Evolutionary conservation across 2,329 filamentous ascomycete species (phyloP), one percentile per base, ranked within the genome.

Genomic region (Fonsecaea monophora): DNA sequence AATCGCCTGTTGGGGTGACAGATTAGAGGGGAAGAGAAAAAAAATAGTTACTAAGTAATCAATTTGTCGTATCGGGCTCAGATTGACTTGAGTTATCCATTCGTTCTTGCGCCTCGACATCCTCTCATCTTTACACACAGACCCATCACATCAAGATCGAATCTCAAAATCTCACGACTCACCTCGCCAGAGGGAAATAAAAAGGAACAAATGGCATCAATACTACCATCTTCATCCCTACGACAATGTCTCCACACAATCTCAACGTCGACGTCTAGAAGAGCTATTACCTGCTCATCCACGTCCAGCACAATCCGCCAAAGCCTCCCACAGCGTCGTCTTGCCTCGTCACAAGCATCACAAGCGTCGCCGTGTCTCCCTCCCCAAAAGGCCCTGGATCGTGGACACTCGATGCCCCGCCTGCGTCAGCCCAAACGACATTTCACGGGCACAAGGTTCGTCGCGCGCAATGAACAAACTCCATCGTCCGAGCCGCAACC

Each of bases 371-470:
- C 4, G 18, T 25, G 21, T 25, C 18, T 10, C n/a, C 25, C 7
- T 50, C 25, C n/a, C 45, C 21, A 25, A 8, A 21, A 21, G 18
- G 25, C 45, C 9, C 18, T 10, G 8, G 45, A 18, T 7, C 25
- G 45, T 4, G 45, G 3, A 3, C 45, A 12, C 34, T 53, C 13
- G 15, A 65, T 65, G 60, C 54, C 60, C 18, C 61, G 65, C 3
- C 54, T 65, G 21, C 68, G 68, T n/a, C 68, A 70, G 35, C 68
- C 68, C n/a, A 64, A 60, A 21, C 64, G 69, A 13, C 69, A 70
- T 40, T 70, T 70, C 59, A 69, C 61, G 25, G 25, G 25, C 40
- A 70, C 66, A 1, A 67, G 64, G 8, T 55, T 67, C 15, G 48
- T 55, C 9, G 42, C 53, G 4, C 66, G 60, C 37, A 68, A 68